Conservation (phyloP, 1,139 yeast species). For the Pichiaceae sp. region DNA sequence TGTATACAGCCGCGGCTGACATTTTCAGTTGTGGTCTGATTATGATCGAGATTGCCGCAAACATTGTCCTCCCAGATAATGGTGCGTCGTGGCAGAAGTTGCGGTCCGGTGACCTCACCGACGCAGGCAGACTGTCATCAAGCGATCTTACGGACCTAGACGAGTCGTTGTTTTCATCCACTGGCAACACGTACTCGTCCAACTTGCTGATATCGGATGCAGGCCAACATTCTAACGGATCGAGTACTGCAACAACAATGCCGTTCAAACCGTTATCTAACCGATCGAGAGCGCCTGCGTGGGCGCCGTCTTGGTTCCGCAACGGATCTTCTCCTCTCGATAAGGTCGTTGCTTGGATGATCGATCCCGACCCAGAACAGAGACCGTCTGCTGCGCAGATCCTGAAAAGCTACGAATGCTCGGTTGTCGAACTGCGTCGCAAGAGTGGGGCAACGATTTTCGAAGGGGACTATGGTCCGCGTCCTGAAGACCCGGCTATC, state of each 20-base stretch:
- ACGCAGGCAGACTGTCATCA: slow-evolving; percentile 83
- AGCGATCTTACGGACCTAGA: slow-evolving; percentile 38
- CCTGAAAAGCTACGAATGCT: slow-evolving; percentile 62
- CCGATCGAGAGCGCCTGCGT: slow-evolving; percentile 22
- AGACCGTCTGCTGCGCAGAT: slow-evolving; percentile 75
- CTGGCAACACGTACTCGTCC: slow-evolving; percentile 15
- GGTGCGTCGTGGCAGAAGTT: slow-evolving; percentile 96
- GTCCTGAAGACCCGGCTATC: slow-evolving; percentile 28
- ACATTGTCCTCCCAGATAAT: slow-evolving; percentile 89
- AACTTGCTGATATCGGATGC: slow-evolving; percentile 8
- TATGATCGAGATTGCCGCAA: slow-evolving; percentile 92
- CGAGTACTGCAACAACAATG: neutral
- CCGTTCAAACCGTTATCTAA: neutral
- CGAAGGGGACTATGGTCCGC: slow-evolving; percentile 94
- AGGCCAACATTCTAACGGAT: neutral
- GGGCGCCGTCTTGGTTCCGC: slow-evolving; percentile 82
- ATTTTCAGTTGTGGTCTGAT: slow-evolving; percentile 87
- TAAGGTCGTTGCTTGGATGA: slow-evolving; percentile 78
- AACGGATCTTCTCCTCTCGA: slow-evolving; percentile 73
- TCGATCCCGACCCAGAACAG: slow-evolving; percentile 73
- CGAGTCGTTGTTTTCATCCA: slow-evolving; percentile 14
- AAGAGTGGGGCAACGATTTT: slow-evolving; percentile 93
- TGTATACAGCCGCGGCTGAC: slow-evolving; percentile 89
- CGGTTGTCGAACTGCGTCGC: slow-evolving; percentile 70
- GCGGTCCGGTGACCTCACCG: slow-evolving; percentile 90